Percentiles rank a stretch among this genome's conserved stretches.
Conservation (phyloP, 176 grass and related monocot species). For the Pontederia paniculata region DNA sequence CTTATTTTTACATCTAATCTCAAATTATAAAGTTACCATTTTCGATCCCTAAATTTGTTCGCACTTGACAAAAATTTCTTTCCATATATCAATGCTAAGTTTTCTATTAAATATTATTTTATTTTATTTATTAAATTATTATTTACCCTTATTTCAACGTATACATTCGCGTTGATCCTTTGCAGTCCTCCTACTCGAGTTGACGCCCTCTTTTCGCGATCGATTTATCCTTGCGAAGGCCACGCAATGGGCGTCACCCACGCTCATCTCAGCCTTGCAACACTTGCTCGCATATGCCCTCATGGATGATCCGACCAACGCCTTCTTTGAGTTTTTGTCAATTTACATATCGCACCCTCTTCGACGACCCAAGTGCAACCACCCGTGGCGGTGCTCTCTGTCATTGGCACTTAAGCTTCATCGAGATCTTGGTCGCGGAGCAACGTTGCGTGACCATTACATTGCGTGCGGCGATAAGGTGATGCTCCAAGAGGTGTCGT, state of each 20-base stretch:
- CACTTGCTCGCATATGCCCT: constrained; percentile 71
- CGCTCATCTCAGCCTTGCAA: constrained; percentile 72
- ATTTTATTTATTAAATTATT: too few species aligned
- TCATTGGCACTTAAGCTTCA: constrained; percentile 60
- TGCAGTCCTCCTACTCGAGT: constrained; percentile 8
- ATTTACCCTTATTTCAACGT: too few species aligned
- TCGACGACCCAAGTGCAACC: constrained; percentile 14
- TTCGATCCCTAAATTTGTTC: too few species aligned
- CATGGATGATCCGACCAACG: constrained; percentile 64
- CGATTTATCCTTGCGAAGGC: constrained; percentile 47
- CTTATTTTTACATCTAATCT: too few species aligned
- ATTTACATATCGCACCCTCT: constrained; percentile 32
- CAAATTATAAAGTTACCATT: too few species aligned
- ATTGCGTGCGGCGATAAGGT: constrained; percentile 53
- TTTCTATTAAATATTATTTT: too few species aligned
- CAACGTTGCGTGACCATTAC: constrained; percentile 52
- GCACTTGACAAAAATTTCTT: too few species aligned
- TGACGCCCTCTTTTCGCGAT: constrained; percentile 42
- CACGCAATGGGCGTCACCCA: constrained; percentile 62
- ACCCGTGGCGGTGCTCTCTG: neutral
- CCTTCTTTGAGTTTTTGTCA: constrained; percentile 70
- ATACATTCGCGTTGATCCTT: constrained; percentile 71
- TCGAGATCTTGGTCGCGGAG: constrained; percentile 65
- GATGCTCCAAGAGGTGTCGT: constrained; percentile 81
- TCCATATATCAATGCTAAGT: too few species aligned